Evolutionary conservation across 164 flowering plant species (phyloP), one percentile per base, ranked within the genome.

Genomic region (Aristolochia californica): DNA sequence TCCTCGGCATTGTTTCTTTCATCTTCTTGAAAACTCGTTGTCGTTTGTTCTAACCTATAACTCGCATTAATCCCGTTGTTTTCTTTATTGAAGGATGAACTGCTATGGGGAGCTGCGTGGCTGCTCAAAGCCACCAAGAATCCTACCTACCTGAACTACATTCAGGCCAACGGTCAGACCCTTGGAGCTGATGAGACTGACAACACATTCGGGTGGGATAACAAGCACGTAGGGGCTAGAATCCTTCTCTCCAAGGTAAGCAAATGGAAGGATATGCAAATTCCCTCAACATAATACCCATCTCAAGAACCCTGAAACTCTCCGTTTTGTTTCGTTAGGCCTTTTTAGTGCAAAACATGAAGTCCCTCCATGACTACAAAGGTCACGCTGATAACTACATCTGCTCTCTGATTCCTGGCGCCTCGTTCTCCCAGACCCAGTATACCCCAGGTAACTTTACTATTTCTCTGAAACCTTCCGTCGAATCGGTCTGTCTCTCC

Each of bases 21-120:
- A 16, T 16, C 21, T 16, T 27, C 1, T 12, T 13, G 0, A 2
- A 26, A 28, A 27, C 8, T 16, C 28, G 18, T 16, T 23, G 1
- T 20, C 18, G 2, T 28, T 26, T 2, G 5, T 4, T 2, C 56
- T 15, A 47, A 47, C 18, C 21, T 17, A 24, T 34, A 34, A 5
- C 40, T 34, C 10, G 40, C 40, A 34, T 34, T 34, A 34, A 34
- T 24, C 18, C 27, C 22, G 43, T 14, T 24, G 13, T 15, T 13
- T 22, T 68, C 16, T 55, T 55, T n/a, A n/a, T 34, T 26, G 54
- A 61, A 88, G 96, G 96, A 91, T 82, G 98, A 91, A 71, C 66
- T 91, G 51, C 60, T 88, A 72, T 91, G 98, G 96, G 96, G 89
- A 25, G 96, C 98, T 65, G 95, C 98, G 48, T 91, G 98, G 98